Base-by-base conservation (phyloP, 2,329 filamentous ascomycete genomes). In the Cadophora malorum region DNA sequence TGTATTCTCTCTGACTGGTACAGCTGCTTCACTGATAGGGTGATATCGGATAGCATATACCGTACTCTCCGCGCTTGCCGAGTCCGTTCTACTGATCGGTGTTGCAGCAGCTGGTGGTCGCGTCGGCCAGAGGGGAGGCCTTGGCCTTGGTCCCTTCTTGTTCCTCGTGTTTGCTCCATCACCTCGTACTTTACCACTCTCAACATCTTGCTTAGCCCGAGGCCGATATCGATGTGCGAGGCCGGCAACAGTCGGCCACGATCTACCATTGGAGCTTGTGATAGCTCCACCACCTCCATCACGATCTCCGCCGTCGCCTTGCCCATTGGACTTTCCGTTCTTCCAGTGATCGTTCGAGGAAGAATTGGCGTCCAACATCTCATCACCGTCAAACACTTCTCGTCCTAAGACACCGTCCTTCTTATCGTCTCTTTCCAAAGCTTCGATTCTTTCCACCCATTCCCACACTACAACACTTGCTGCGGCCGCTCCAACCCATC, bases 381-480 rank as follows among this genome's bases (percentile, higher is more conserved):
- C 90, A 74, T 92, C 90, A 2, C 89, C 90, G 74, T 92, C 90
- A 72, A 91, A 92, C 0, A 92, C 84, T 74, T 92, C 90, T 70
- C 90, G 82, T 16, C 90, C 90, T 1, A 92, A 79, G 58, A 92
- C 91, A 6, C 90, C 90, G 74, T 91, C 90, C 76, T 91, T 91
- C 74, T 88, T 87, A 72, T 92, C 90, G 75, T 92, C 88, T 77
- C 90, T 85, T 79, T 92, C 90, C 65, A 92, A 79, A 1, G 89
- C 89, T 78, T 93, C 90, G 68, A 92, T 93, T 47, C 90, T 83
- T 78, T 93, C 90, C 4, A 92, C 90, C 90, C 90, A 92, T 79
- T 93, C 90, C 90, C 90, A 93, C 4, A 93, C 90, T 38, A 92
- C 89, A n/a, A 92, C 90, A 80, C 89, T 92, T 6, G 90, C 90